These are phyloP conservation scores for Aspergillus fructus DNA, from an alignment of 2,329 filamentous ascomycete genomes.

Conservation along the genomic window DNA sequence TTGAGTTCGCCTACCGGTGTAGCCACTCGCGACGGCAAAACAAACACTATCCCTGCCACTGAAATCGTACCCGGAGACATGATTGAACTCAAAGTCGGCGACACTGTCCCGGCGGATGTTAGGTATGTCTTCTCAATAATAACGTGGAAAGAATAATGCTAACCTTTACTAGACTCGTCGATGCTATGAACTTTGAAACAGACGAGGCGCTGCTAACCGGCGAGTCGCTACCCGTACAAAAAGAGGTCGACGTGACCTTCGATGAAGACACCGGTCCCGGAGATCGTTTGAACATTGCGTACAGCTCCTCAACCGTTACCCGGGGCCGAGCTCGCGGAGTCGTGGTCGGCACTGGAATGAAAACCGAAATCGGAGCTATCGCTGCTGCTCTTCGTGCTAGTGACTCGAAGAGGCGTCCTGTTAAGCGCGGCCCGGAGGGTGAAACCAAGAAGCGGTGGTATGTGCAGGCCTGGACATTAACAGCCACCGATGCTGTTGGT, in stretches of 20 bases:
- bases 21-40: conserved; percentile 59
- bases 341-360: conserved; percentile 62
- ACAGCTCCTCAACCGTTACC: conserved; percentile 62
- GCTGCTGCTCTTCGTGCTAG: conserved; percentile 62
- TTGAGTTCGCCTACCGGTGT: conserved; percentile 59
- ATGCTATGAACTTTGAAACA: conserved; percentile 71
- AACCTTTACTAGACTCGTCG: conserved; percentile 49
- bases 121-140: conserved; percentile 41
- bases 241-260: conserved; percentile 49
- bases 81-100: conserved; percentile 56
- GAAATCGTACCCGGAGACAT: conserved; percentile 66
- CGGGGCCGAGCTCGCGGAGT: conserved; percentile 61
- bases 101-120: conserved; percentile 62
- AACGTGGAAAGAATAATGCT: neutral
- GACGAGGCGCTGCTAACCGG: conserved; percentile 67
- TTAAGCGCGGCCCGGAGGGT: conserved; percentile 53
- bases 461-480: conserved; percentile 52
- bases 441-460: conserved; percentile 55
- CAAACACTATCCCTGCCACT: conserved; percentile 53
- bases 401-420: conserved; percentile 51
- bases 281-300: conserved; percentile 62
- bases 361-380: conserved; percentile 65
- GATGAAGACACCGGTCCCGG: conserved; percentile 55
- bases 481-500: conserved; percentile 58
- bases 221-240: conserved; percentile 60